Percentiles rank a stretch among this genome's conserved stretches.
These are phyloP conservation scores for Vitis hybrid DNA, from an alignment of 177 flowering plant species.

Conservation along the genomic window DNA sequence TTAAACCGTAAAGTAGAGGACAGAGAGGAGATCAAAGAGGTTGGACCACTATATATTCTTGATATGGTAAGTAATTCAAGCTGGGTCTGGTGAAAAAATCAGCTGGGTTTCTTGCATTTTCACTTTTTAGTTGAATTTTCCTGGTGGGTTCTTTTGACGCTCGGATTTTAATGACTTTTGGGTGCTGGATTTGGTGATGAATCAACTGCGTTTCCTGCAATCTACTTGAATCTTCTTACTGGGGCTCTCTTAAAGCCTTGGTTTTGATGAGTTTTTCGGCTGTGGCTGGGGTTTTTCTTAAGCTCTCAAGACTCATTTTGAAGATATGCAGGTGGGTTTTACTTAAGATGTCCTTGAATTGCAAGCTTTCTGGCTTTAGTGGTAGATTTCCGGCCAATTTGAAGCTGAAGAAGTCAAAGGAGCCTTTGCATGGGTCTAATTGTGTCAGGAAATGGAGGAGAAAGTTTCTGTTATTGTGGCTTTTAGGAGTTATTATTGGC, in stretches of 20 bases:
- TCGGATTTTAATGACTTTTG: constrained; percentile 8
- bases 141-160: constrained; percentile 1
- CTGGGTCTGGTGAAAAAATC: constrained; percentile 5
- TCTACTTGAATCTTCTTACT: constrained; percentile 8
- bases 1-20: background rate
- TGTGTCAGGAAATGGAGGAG: constrained; percentile 42
- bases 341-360: constrained; percentile 56
- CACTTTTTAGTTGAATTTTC: background rate
- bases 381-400: constrained; percentile 27
- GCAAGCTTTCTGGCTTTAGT: constrained; percentile 38
- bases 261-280: constrained; percentile 45
- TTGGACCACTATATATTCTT: constrained; percentile 20
- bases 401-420: constrained; percentile 41
- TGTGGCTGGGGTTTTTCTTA: constrained; percentile 34
- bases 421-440: constrained; percentile 24
- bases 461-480: constrained; percentile 30
- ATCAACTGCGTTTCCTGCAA: constrained; percentile 4
- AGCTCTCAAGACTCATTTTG: constrained; percentile 39
- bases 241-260: constrained; percentile 11
- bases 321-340: constrained; percentile 52
- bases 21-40: constrained; percentile 7
- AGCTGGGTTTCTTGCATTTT: constrained; percentile 8
- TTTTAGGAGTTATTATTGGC: constrained; percentile 29
- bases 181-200: background rate
- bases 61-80: constrained; percentile 5